Evolutionary conservation across 306 rosid genomes (phyloP).

Genomic region (Sophora flavescens): DNA sequence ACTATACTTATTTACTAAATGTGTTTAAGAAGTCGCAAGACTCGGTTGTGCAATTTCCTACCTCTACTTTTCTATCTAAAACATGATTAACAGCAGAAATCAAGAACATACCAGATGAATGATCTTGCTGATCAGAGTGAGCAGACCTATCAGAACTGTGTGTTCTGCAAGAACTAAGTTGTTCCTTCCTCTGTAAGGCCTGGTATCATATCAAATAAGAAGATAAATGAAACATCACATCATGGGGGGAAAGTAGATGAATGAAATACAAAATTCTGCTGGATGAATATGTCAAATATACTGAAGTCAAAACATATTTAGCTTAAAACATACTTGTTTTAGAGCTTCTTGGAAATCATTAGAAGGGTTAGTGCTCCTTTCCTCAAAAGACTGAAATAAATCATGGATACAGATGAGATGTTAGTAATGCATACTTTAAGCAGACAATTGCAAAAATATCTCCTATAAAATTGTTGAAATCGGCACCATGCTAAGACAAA

Average conservation of each 20-base stretch:
- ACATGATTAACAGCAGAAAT: constrained; percentile 18
- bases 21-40: not conserved
- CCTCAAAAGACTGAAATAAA: constrained; percentile 61
- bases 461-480: constrained; percentile 32
- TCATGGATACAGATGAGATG: constrained; percentile 34
- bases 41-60: not conserved
- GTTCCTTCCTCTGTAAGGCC: constrained; percentile 61
- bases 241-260: not conserved
- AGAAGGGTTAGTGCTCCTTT: constrained; percentile 64
- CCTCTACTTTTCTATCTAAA: not conserved
- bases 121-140: constrained; percentile 41
- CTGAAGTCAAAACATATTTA: constrained; percentile 34
- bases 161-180: constrained; percentile 32
- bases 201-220: constrained; percentile 43
- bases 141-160: constrained; percentile 16
- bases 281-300: constrained; percentile 36
- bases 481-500: constrained; percentile 11
- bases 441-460: constrained; percentile 22
- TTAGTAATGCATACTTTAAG: constrained; percentile 5
- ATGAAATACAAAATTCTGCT: constrained; percentile 30
- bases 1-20: not conserved
- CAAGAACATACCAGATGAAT: constrained; percentile 50
- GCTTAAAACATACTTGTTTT: constrained; percentile 55
- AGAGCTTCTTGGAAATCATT: constrained; percentile 71
- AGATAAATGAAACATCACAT: not conserved